phyloP scores from a whole-genome alignment of 305 asterid species.

The Solanum aculeatissimum region DNA sequence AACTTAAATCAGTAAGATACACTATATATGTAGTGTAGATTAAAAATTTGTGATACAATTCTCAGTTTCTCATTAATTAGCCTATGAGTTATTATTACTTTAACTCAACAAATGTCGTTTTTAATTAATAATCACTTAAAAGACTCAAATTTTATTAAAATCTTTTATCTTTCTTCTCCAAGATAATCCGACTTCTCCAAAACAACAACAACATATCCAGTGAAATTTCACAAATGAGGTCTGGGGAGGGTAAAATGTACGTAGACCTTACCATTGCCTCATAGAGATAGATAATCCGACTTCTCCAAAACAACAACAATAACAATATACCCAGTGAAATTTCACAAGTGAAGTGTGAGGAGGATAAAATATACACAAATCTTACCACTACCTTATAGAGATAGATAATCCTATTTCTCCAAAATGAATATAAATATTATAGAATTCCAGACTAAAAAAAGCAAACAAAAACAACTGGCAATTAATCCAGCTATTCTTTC shows the following conservation, averaged over 20 bases:
- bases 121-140: not conserved
- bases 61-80: not conserved
- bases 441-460: not conserved
- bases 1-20: not conserved
- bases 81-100: not conserved
- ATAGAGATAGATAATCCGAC: too few relatives aligned
- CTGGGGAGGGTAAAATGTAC: too few relatives aligned
- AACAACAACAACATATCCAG: too few relatives aligned
- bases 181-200: not conserved
- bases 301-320: not conserved
- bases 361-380: too few relatives aligned
- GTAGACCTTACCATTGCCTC: too few relatives aligned
- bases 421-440: not conserved
- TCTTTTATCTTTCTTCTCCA: not conserved
- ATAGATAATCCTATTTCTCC: not conserved
- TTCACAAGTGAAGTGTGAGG: too few relatives aligned
- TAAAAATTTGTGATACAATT: not conserved
- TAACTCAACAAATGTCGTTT: not conserved
- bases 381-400: too few relatives aligned
- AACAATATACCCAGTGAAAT: too few relatives aligned
- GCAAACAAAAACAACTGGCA: not conserved
- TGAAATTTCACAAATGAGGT: too few relatives aligned
- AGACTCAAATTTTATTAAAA: not conserved
- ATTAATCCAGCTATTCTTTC: not conserved
- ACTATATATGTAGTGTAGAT: too few relatives aligned